Conservation (phyloP, 768 basidiomycete genomes). For the Xerocomus brunneocitrinus region DNA sequence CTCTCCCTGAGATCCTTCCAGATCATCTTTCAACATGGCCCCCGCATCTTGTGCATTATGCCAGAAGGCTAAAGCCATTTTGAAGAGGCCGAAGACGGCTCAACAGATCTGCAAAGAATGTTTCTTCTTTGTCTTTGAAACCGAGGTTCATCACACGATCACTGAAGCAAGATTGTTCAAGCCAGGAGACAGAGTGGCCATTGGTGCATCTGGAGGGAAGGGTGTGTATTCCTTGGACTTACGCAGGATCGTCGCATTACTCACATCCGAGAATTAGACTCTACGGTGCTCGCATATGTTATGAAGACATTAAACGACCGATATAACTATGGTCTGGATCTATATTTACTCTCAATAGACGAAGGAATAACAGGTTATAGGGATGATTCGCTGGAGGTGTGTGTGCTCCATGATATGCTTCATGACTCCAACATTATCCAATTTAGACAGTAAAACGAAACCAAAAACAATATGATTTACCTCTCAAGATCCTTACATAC, state of each 20-base stretch:
- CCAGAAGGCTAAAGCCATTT: conserved; percentile 69
- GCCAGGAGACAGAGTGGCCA: conserved; percentile 88
- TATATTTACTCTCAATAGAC: conserved; percentile 94
- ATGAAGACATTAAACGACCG: conserved; percentile 95
- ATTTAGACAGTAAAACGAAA: conserved; percentile 94
- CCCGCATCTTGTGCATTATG: conserved; percentile 79
- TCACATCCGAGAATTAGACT: conserved; percentile 52
- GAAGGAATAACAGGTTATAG: conserved; percentile 98
- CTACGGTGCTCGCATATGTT: conserved; percentile 94
- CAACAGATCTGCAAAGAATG: conserved; percentile 96
- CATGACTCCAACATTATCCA: conserved; percentile 1
- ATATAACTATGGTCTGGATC: conserved; percentile 85
- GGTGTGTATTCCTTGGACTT: conserved; percentile 43
- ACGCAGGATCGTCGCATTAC: background rate
- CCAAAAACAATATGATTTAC: conserved; percentile 90
- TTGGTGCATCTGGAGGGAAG: conserved; percentile 98
- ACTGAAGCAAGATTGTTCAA: conserved; percentile 77
- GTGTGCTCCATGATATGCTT: conserved; percentile 6
- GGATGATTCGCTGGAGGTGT: conserved; percentile 92
- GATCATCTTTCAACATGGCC: conserved; percentile 49
- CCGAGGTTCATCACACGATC: conserved; percentile 96
- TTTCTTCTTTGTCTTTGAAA: conserved; percentile 97
- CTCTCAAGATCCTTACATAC: conserved; percentile 93
- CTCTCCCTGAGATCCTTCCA: no score
- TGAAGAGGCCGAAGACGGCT: conserved; percentile 94